phyloP scores from a whole-genome alignment of 2,329 filamentous ascomycete species.

The Phyllosticta capitalensis region DNA sequence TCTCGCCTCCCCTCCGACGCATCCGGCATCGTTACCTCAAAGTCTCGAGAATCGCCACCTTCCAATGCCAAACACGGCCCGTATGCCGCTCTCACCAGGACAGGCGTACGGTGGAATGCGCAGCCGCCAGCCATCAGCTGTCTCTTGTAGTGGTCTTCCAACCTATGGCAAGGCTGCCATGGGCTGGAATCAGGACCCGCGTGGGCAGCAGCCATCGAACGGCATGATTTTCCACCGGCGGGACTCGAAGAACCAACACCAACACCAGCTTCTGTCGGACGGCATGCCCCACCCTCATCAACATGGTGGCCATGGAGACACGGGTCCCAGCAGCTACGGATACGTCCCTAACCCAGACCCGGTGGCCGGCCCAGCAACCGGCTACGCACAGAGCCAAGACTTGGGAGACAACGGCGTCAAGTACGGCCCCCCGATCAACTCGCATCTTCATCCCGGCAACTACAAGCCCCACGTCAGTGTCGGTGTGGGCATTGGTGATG shows the following conservation, averaged over 20 bases:
- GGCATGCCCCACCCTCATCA: neutral
- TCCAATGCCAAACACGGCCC: slow-evolving; percentile 5
- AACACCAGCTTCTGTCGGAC: neutral
- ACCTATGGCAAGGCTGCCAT: slow-evolving; percentile 18
- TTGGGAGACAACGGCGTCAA: neutral
- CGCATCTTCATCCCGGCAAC: neutral
- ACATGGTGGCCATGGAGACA: neutral
- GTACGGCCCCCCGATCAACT: neutral
- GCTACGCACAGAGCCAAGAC: slow-evolving; percentile 5
- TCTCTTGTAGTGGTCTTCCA: neutral
- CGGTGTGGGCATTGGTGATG: neutral
- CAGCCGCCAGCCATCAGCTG: neutral
- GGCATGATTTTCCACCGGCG: neutral
- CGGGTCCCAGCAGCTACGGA: neutral
- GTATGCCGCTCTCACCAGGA: neutral
- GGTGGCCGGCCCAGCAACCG: slow-evolving; percentile 1
- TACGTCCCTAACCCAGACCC: slow-evolving; percentile 3
- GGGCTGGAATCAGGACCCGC: slow-evolving; percentile 16
- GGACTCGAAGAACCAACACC: neutral
- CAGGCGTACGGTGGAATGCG: neutral
- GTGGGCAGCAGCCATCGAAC: neutral
- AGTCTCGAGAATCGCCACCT: slow-evolving; percentile 5
- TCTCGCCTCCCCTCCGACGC: neutral
- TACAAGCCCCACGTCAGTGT: neutral
- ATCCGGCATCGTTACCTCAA: neutral